These are phyloP conservation scores for Cladosporium colombiae DNA, from an alignment of 2,329 filamentous ascomycete species.

Conservation along the genomic window DNA sequence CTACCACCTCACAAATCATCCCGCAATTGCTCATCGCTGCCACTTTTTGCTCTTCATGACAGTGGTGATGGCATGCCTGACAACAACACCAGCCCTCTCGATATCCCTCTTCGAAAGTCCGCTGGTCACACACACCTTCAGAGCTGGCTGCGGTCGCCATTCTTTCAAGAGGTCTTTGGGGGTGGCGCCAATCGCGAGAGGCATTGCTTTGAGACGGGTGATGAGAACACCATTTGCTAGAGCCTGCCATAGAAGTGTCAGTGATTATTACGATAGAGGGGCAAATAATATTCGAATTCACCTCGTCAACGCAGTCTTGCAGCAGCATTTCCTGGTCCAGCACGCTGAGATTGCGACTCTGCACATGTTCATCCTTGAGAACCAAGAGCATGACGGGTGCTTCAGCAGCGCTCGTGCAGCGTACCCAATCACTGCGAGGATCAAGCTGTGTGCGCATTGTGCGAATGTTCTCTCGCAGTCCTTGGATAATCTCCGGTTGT, in stretches of 20 bases:
- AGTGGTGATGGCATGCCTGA: slow-evolving; percentile 92
- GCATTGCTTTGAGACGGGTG: slow-evolving; percentile 78
- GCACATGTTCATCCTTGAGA: slow-evolving; percentile 80
- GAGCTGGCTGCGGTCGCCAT: slow-evolving; percentile 72
- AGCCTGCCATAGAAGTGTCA: slow-evolving; percentile 52
- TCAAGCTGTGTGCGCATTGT: slow-evolving; percentile 85
- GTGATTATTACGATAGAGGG: slow-evolving; percentile 19
- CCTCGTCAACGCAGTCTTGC: slow-evolving; percentile 95
- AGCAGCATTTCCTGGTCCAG: slow-evolving; percentile 83
- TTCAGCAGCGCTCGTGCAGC: slow-evolving; percentile 75
- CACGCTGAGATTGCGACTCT: slow-evolving; percentile 64
- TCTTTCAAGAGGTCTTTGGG: slow-evolving; percentile 63
- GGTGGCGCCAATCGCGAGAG: slow-evolving; percentile 58
- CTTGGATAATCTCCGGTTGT: slow-evolving; percentile 76
- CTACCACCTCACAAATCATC: background rate
- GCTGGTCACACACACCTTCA: slow-evolving; percentile 89
- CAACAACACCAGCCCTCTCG: slow-evolving; percentile 85
- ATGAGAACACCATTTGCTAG: slow-evolving; percentile 88
- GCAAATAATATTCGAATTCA: slow-evolving; percentile 46
- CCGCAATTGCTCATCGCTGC: slow-evolving; percentile 24
- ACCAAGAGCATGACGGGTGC: slow-evolving; percentile 85
- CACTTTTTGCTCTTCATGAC: slow-evolving; percentile 63
- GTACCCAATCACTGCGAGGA: slow-evolving; percentile 89
- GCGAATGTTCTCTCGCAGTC: slow-evolving; percentile 82
- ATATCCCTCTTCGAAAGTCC: slow-evolving; percentile 91